Base-by-base conservation (phyloP, 768 basidiomycete genomes). In the Lactarius akahatsu region DNA sequence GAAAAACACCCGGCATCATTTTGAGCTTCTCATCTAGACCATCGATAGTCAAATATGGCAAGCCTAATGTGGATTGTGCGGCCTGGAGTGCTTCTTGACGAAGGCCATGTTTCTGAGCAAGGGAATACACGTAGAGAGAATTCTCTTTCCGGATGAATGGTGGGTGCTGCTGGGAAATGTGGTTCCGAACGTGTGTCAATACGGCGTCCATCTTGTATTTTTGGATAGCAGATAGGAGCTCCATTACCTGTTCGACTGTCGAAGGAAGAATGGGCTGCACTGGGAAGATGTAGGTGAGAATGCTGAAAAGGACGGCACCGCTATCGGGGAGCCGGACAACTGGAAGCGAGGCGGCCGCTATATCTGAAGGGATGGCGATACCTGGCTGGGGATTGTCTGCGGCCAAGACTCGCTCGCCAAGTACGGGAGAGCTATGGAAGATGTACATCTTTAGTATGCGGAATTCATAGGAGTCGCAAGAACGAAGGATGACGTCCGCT, bases 401-500 rank as follows among this genome's bases (percentile, higher is more conserved):
- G 26, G 75, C 71, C 9, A 81, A 41, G 3, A 64, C 6, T 5
- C 13, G 10, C 20, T 59, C 36, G 30, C 71, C 68, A 68, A 83
- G 77, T 10, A 83, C 72, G 6, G 78, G 71, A 18, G 80, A 83
- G 3, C 80, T 80, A 64, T 75, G 78, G 30, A 77, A 75, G 50
- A 85, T 71, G 38, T 82, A 76, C 50, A 78, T 69, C 52, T 78
- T 80, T 71, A 80, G 78, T 55, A 85, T 74, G 36, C 77, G 79
- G 70, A 84, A 83, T 13, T 76, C 69, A 10, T 78, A 75, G 10
- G 76, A 78, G 64, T 85, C 81, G 1, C 75, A 71, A 20, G 82
- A 78, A 54, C 77, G 77, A 47, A 84, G 72, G 57, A 80, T 74
- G 62, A 82, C 69, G 65, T 83, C 81, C 7, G 79, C 81, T n/a